These are phyloP conservation scores for Alloascoidea africana DNA, from an alignment of 805 yeast species.

Conservation along the genomic window DNA sequence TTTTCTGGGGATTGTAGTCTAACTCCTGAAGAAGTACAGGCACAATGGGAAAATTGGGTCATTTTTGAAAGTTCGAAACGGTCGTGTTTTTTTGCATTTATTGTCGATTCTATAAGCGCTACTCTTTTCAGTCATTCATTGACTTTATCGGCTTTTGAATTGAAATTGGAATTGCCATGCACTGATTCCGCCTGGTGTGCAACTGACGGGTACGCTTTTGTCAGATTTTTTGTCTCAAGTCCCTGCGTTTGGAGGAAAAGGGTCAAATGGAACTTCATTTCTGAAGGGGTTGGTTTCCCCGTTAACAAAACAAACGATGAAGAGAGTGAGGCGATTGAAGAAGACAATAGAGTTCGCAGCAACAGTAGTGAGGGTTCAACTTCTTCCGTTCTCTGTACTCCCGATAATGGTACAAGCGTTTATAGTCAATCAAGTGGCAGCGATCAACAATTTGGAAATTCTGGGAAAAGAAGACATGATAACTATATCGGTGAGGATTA, in stretches of 20 bases:
- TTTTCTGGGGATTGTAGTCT: slow-evolving; percentile 7
- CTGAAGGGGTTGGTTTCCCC: slow-evolving; percentile 2
- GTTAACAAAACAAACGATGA: slow-evolving; percentile 3
- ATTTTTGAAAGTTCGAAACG: slow-evolving; percentile 28
- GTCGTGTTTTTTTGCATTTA: slow-evolving; percentile 24
- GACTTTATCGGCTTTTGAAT: slow-evolving; percentile 25
- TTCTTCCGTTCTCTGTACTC: neutral
- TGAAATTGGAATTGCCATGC: slow-evolving; percentile 28
- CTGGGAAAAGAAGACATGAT: slow-evolving; percentile 1
- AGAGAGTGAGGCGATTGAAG: slow-evolving; percentile 17
- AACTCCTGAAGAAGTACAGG: slow-evolving; percentile 6
- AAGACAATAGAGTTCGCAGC: slow-evolving; percentile 6
- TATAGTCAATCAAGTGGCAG: neutral
- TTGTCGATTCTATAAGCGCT: slow-evolving; percentile 25
- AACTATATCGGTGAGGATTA: slow-evolving; percentile 2
- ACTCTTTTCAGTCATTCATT: slow-evolving; percentile 19
- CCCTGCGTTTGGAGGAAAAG: slow-evolving; percentile 5
- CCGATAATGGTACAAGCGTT: no score
- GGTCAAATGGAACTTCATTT: slow-evolving; percentile 1
- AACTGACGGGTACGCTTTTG: slow-evolving; percentile 8
- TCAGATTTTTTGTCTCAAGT: slow-evolving; percentile 5
- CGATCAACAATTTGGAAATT: neutral
- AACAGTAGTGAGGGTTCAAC: slow-evolving; percentile 1
- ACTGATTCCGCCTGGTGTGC: slow-evolving; percentile 31
- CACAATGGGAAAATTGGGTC: slow-evolving; percentile 30